These are phyloP conservation scores for Leptographium flavum DNA, from an alignment of 2,329 filamentous ascomycete genomes.

Conservation along the genomic window DNA sequence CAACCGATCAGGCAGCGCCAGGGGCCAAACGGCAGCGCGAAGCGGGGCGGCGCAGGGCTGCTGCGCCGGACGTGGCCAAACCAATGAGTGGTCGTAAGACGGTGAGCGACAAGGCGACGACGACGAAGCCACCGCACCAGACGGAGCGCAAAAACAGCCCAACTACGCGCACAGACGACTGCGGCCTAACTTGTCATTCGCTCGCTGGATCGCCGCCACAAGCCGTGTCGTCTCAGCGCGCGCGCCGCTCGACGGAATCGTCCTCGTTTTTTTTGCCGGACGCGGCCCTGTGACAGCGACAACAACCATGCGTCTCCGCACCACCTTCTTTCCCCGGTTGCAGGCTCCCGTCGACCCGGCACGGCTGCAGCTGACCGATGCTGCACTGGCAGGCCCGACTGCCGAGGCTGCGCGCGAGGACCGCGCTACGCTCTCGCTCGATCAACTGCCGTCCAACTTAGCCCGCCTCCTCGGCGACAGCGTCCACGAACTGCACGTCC, in stretches of 20 bases:
- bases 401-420: slow-evolving; percentile 64
- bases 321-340: slow-evolving; percentile 63
- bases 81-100: too few species aligned
- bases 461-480: slow-evolving; percentile 41
- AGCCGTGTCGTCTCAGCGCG: too few species aligned
- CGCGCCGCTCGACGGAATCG: too few species aligned
- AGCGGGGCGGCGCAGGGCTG: background rate
- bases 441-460: slow-evolving; percentile 60
- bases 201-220: too few species aligned
- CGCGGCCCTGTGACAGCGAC: too few species aligned
- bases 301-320: slow-evolving; percentile 53
- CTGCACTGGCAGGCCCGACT: slow-evolving; percentile 36
- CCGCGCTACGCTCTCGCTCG: slow-evolving; percentile 55
- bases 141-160: too few species aligned
- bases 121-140: too few species aligned
- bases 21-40: background rate
- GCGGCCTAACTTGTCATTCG: too few species aligned
- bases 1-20: slow-evolving; percentile 7
- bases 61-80: too few species aligned
- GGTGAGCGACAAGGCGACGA: too few species aligned
- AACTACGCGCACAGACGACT: too few species aligned
- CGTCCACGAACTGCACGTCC: slow-evolving; percentile 60
- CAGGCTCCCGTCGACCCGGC: slow-evolving; percentile 50
- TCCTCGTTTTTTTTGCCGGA: too few species aligned
- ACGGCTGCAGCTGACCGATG: slow-evolving; percentile 41